A percentile compares a stretch with the other conserved stretches of the same genome.
phyloP scores from a whole-genome alignment of 768 basidiomycete species.

The Lactifluus piperatus region DNA sequence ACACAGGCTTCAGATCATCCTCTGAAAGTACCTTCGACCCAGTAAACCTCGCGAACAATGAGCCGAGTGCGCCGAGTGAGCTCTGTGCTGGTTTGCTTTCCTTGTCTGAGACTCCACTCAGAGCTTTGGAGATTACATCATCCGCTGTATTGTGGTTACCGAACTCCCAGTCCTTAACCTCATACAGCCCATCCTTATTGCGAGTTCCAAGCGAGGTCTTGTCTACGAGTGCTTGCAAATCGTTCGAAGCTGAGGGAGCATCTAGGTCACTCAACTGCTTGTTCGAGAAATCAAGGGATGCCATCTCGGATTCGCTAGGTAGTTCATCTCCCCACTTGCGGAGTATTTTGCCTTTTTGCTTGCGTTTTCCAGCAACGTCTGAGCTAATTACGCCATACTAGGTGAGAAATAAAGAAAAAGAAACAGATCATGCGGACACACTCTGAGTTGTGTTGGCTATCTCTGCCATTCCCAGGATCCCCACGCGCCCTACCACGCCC shows the following conservation, averaged over 20 bases:
- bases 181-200: slow-evolving; percentile 62
- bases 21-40: slow-evolving; percentile 78
- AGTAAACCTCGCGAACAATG: slow-evolving; percentile 77
- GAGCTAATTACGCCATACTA: slow-evolving; percentile 34
- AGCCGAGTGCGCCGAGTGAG: slow-evolving; percentile 59
- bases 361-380: slow-evolving; percentile 40
- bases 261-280: slow-evolving; percentile 39
- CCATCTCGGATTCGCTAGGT: slow-evolving; percentile 84
- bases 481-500: slow-evolving; percentile 34
- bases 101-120: slow-evolving; percentile 35
- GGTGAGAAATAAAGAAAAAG: background rate
- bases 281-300: slow-evolving; percentile 78
- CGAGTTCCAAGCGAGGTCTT: slow-evolving; percentile 68
- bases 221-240: slow-evolving; percentile 58
- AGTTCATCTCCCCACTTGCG: slow-evolving; percentile 90
- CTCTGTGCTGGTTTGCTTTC: slow-evolving; percentile 28
- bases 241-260: slow-evolving; percentile 28
- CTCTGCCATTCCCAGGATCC: slow-evolving; percentile 46
- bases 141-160: slow-evolving; percentile 33
- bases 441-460: slow-evolving; percentile 64
- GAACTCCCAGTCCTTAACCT: slow-evolving; percentile 84
- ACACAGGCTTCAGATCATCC: slow-evolving; percentile 75
- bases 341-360: slow-evolving; percentile 55
- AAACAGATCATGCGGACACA: slow-evolving; percentile 30
- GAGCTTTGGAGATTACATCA: slow-evolving; percentile 51